Conservation (phyloP, 139 green algal species). For the Raphidocelis subcapitata region DNA sequence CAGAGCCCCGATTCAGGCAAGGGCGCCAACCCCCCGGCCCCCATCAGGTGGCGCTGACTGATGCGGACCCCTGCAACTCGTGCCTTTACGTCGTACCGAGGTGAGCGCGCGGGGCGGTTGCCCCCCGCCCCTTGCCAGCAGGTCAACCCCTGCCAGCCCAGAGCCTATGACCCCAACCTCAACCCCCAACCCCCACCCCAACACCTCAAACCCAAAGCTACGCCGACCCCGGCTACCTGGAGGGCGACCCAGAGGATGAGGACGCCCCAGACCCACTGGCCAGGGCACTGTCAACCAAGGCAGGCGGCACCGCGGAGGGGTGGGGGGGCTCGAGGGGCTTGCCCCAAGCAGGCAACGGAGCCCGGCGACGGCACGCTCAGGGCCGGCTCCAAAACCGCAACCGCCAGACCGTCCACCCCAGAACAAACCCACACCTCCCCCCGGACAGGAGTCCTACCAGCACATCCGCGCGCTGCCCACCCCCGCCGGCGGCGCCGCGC, state of each 20-base stretch:
- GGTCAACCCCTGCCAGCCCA: no score
- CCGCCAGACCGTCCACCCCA: no score
- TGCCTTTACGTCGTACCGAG: conserved; percentile 64
- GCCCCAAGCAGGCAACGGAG: no score
- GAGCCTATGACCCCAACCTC: no score
- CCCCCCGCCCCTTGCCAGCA: not conserved
- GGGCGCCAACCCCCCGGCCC: no score
- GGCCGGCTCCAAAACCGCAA: no score
- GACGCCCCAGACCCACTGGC: conserved; percentile 45
- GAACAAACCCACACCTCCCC: not conserved
- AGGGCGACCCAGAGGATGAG: conserved; percentile 49
- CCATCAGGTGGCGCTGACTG: conserved; percentile 45
- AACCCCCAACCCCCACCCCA: not conserved
- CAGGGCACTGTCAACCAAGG: conserved; percentile 47
- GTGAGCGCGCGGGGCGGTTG: conserved; percentile 9
- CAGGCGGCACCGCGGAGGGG: no score
- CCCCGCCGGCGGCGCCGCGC: conserved; percentile 34
- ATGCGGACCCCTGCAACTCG: conserved; percentile 58
- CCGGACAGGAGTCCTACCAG: conserved; percentile 48
- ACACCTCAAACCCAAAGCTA: conserved; percentile 17
- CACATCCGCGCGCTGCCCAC: conserved; percentile 51
- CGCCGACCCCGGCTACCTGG: conserved; percentile 54
- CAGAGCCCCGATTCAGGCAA: no score
- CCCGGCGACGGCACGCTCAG: no score
- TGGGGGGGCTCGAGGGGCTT: no score